A percentile compares a stretch with the other conserved stretches of the same genome.
These are phyloP conservation scores for Lathyrus sativus DNA, from an alignment of 306 rosid species.

Conservation along the genomic window DNA sequence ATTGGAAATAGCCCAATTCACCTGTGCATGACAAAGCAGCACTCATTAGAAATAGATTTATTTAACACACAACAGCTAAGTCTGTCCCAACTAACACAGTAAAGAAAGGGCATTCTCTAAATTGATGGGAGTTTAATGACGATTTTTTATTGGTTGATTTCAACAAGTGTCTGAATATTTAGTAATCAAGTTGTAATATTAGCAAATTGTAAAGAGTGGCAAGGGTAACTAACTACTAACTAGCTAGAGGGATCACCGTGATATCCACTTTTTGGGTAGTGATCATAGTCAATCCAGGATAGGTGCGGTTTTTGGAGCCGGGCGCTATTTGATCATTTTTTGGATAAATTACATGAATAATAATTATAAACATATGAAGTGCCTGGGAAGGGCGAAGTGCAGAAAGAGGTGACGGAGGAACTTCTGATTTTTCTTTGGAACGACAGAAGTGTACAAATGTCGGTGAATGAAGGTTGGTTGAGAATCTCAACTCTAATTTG, in stretches of 20 bases:
- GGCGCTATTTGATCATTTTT: too few relatives aligned
- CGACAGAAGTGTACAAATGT: too few relatives aligned
- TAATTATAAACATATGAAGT: too few relatives aligned
- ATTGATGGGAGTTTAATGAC: neutral
- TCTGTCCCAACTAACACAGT: neutral
- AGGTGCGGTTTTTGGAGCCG: too few relatives aligned
- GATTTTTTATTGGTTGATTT: conserved; percentile 20
- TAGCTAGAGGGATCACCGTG: neutral
- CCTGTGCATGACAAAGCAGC: conserved; percentile 61
- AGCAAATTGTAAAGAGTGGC: neutral
- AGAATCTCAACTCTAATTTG: too few relatives aligned
- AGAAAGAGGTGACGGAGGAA: too few relatives aligned
- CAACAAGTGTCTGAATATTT: neutral
- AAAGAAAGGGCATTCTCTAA: conserved; percentile 1
- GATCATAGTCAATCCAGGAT: too few relatives aligned
- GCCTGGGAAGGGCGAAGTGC: too few relatives aligned
- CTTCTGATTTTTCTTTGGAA: too few relatives aligned
- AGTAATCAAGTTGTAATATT: neutral
- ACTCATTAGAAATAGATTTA: conserved; percentile 19
- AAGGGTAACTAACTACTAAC: neutral
- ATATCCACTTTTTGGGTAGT: conserved; percentile 14
- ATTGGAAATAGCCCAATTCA: conserved; percentile 76
- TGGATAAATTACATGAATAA: too few relatives aligned
- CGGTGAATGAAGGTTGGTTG: too few relatives aligned
- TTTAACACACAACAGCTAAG: neutral